Conservation (phyloP, 352 stramenopile species). For the Thraustochytrium striatum region DNA sequence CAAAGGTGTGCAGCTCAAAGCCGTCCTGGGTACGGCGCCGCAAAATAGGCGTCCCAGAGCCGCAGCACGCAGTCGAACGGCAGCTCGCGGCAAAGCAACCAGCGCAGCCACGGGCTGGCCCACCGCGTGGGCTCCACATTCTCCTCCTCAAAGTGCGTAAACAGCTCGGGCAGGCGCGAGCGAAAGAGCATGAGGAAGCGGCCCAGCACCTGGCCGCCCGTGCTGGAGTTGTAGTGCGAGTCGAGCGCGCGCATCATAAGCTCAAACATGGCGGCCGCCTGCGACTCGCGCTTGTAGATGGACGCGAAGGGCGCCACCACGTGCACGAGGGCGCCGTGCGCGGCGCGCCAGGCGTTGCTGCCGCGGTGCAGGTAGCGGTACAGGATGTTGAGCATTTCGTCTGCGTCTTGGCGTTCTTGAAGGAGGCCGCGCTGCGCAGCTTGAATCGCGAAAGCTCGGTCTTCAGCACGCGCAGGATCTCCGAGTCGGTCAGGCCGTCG, state of each 20-base stretch:
- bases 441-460: neutral
- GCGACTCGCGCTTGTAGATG: neutral
- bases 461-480: slow-evolving; percentile 29
- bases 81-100: slow-evolving; percentile 37
- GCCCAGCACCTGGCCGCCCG: neutral
- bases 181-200: slow-evolving; percentile 41
- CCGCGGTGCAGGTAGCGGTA: slow-evolving; percentile 5
- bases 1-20: slow-evolving; percentile 45
- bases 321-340: slow-evolving; percentile 26
- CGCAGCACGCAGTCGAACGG: slow-evolving; percentile 25
- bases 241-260: slow-evolving; percentile 33
- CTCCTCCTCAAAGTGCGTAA: slow-evolving; percentile 45
- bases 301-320: slow-evolving; percentile 13
- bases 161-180: slow-evolving; percentile 32
- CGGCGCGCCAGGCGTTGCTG: neutral
- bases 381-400: slow-evolving; percentile 23
- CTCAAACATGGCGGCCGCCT: slow-evolving; percentile 6
- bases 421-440: neutral
- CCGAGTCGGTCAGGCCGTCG: slow-evolving; percentile 22
- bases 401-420: slow-evolving; percentile 1
- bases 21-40: slow-evolving; percentile 20
- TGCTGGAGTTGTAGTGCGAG: neutral
- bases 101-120: slow-evolving; percentile 13
- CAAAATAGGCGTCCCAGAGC: slow-evolving; percentile 45
- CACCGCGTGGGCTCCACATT: slow-evolving; percentile 20